phyloP scores from a whole-genome alignment of 2,329 filamentous ascomycete genomes.

The Chrysoporthe puriensis region DNA sequence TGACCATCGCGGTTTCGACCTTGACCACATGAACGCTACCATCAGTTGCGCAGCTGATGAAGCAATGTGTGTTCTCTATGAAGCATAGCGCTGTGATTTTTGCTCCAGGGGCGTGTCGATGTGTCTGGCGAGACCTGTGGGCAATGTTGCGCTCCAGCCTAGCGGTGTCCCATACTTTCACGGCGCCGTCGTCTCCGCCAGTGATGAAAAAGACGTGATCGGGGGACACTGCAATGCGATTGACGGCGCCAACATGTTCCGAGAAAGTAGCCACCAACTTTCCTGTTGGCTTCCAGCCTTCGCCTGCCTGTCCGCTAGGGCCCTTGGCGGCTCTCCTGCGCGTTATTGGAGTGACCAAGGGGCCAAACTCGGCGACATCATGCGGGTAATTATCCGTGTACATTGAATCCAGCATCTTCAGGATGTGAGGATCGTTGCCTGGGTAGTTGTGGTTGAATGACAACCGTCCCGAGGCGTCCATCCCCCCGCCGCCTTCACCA shows the following conservation, averaged over 20 bases:
- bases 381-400: conserved; percentile 74
- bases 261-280: conserved; percentile 85
- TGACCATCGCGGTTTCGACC: conserved; percentile 59
- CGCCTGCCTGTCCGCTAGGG: conserved; percentile 49
- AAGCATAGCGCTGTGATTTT: conserved; percentile 85
- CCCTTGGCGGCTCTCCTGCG: conserved; percentile 54
- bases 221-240: conserved; percentile 78
- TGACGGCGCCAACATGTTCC: conserved; percentile 83
- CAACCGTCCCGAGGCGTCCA: conserved; percentile 49
- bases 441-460: conserved; percentile 79
- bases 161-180: conserved; percentile 91
- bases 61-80: conserved; percentile 90
- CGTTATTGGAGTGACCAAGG: conserved; percentile 72
- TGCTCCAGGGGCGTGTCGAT: conserved; percentile 72
- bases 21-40: conserved; percentile 89
- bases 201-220: conserved; percentile 96
- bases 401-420: conserved; percentile 80
- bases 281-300: conserved; percentile 82
- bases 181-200: conserved; percentile 85
- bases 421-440: conserved; percentile 73
- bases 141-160: conserved; percentile 90
- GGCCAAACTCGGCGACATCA: conserved; percentile 74
- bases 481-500: conserved; percentile 33
- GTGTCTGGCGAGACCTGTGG: conserved; percentile 83
- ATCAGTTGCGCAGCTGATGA: conserved; percentile 87